Percentiles rank a stretch among this genome's conserved stretches.
phyloP scores from a whole-genome alignment of 257 asterid genomes.

The Cinchona pubescens region DNA sequence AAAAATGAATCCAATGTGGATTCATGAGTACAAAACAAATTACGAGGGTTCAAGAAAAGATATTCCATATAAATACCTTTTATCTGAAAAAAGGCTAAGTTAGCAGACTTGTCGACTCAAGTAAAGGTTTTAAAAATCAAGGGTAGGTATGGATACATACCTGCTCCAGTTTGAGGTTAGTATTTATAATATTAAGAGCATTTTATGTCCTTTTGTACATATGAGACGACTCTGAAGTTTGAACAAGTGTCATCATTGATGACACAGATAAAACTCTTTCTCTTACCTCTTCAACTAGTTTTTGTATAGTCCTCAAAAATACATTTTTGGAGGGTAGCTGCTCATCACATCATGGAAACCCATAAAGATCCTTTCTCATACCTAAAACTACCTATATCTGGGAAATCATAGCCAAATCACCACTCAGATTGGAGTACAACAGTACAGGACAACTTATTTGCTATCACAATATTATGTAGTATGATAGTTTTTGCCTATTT shows the following conservation, averaged over 20 bases:
- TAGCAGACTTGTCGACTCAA: not conserved
- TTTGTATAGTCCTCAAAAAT: too few species aligned
- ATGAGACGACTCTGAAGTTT: not conserved
- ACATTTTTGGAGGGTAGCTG: not conserved
- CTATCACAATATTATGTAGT: not conserved
- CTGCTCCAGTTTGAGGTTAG: not conserved
- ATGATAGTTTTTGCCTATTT: too few species aligned
- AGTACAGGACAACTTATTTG: too few species aligned
- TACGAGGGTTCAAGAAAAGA: not conserved
- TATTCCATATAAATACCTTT: not conserved
- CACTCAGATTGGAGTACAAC: not conserved
- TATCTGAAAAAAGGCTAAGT: not conserved
- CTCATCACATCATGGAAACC: not conserved
- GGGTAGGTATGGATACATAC: not conserved
- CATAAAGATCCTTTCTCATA: not conserved
- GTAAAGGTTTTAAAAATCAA: not conserved
- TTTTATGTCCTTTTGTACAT: not conserved
- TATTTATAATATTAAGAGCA: not conserved
- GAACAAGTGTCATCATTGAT: not conserved
- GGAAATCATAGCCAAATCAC: not conserved
- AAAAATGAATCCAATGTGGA: slow-evolving; percentile 1
- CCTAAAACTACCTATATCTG: too few species aligned
- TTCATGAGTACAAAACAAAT: not conserved
- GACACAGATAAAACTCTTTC: not conserved
- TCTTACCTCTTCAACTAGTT: not conserved